Conservation (phyloP, 371 early-diverging fungal species). For the Coemansia sp. region DNA sequence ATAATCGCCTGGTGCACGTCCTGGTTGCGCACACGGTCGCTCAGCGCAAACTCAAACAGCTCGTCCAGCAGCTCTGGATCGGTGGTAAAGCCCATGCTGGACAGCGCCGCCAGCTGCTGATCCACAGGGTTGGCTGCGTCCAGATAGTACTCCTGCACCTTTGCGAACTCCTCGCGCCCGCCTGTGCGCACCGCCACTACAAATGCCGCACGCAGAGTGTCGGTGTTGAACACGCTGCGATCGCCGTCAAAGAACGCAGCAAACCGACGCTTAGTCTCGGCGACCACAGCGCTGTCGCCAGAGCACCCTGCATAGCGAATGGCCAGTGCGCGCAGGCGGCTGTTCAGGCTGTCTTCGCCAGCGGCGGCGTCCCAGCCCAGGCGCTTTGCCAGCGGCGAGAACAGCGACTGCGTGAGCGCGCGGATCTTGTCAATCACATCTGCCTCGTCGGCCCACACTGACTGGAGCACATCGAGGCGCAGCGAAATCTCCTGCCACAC, state of each 20-base stretch:
- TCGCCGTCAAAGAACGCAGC: conserved; percentile 52
- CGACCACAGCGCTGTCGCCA: conserved; percentile 56
- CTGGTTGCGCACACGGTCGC: conserved; percentile 78
- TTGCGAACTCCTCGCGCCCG: conserved; percentile 75
- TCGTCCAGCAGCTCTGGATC: conserved; percentile 61
- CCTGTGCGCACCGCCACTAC: conserved; percentile 70
- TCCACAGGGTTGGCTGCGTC: conserved; percentile 62
- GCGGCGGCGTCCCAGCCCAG: conserved; percentile 62
- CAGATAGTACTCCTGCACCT: conserved; percentile 73
- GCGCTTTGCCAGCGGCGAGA: conserved; percentile 53
- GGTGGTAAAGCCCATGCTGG: conserved; percentile 70
- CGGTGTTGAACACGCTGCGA: conserved; percentile 33
- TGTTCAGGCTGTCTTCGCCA: conserved; percentile 54
- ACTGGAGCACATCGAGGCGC: conserved; percentile 51
- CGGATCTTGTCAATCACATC: conserved; percentile 51
- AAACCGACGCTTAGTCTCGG: conserved; percentile 64
- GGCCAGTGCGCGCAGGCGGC: conserved; percentile 56
- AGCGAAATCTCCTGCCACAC: conserved; percentile 59
- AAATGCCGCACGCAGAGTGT: conserved; percentile 74
- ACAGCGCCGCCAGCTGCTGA: conserved; percentile 75
- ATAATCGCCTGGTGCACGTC: conserved; percentile 64
- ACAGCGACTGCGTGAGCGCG: conserved; percentile 54
- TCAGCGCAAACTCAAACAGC: conserved; percentile 61
- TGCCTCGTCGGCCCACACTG: conserved; percentile 57
- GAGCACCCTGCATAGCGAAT: conserved; percentile 55